phyloP scores from a whole-genome alignment of 2,329 filamentous ascomycete species.

The Aspergillus intermedius region DNA sequence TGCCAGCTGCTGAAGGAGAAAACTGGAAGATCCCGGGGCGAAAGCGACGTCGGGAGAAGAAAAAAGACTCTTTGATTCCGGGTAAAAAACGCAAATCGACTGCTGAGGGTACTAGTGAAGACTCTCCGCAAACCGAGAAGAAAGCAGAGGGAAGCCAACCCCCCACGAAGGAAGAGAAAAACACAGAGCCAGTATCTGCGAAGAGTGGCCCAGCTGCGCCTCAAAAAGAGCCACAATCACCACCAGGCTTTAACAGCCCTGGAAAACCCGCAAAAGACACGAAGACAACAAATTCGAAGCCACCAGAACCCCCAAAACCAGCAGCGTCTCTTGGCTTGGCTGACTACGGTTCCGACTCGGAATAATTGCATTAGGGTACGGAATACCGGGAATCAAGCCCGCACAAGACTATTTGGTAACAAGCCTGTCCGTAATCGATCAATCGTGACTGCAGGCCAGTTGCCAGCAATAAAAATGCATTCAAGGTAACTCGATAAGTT shows the following conservation, averaged over 20 bases:
- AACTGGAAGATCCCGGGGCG: constrained; percentile 46
- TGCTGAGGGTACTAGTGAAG: constrained; percentile 11
- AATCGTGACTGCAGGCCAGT: background rate
- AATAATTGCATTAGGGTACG: constrained; percentile 16
- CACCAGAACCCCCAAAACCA: constrained; percentile 6
- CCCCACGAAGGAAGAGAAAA: background rate
- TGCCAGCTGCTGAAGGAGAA: constrained; percentile 31
- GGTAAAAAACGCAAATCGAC: constrained; percentile 40
- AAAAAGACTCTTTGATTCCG: constrained; percentile 32
- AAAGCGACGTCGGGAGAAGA: constrained; percentile 49
- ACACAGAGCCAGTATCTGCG: background rate
- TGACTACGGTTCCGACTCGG: constrained; percentile 37
- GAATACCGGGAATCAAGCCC: background rate
- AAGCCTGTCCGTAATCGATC: background rate
- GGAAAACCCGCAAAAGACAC: background rate
- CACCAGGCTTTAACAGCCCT: background rate
- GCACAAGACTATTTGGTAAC: background rate
- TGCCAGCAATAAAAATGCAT: background rate
- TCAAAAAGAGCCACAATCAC: background rate
- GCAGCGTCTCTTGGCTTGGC: constrained; percentile 27
- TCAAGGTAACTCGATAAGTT: background rate
- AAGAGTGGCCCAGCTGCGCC: background rate
- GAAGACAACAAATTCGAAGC: background rate
- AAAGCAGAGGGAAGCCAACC: constrained; percentile 7
- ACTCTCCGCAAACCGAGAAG: constrained; percentile 3